Conservation (phyloP, 2,329 filamentous ascomycete genomes). For the Fusarium nodosum region DNA sequence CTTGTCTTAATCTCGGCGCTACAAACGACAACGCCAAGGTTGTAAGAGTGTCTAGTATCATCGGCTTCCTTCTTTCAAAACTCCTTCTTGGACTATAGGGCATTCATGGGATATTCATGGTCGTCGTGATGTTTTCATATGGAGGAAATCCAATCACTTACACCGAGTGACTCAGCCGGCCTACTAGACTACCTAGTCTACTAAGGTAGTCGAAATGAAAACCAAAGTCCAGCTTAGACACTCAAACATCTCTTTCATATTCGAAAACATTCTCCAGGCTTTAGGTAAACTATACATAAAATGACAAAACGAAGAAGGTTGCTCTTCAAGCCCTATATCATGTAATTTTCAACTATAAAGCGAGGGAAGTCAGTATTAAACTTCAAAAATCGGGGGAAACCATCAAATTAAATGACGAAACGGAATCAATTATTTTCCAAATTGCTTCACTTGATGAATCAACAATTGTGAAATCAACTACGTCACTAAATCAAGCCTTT, state of each 20-base stretch:
- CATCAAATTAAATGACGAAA: no score
- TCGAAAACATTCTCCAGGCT: slow-evolving; percentile 30
- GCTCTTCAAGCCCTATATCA: no score
- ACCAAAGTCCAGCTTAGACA: slow-evolving; percentile 11
- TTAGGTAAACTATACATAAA: not conserved
- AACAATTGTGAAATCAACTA: slow-evolving; percentile 33
- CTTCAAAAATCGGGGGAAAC: no score
- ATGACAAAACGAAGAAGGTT: not conserved
- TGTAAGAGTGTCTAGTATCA: not conserved
- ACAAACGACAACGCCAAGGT: not conserved
- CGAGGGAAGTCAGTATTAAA: no score
- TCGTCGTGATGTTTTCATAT: not conserved
- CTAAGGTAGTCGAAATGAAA: not conserved
- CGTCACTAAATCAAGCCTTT: slow-evolving; percentile 30
- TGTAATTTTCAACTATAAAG: no score
- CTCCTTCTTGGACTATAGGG: no score
- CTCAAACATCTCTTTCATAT: slow-evolving; percentile 18
- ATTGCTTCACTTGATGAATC: not conserved
- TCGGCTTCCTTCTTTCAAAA: not conserved
- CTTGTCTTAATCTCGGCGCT: slow-evolving; percentile 5
- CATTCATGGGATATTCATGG: not conserved
- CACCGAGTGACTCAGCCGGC: slow-evolving; percentile 43
- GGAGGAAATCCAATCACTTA: slow-evolving; percentile 14
- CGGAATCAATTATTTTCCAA: not conserved
- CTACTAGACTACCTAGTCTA: not conserved